These are phyloP conservation scores for Trichoderma atroviride DNA, from an alignment of 2,329 filamentous ascomycete species.

Conservation along the genomic window DNA sequence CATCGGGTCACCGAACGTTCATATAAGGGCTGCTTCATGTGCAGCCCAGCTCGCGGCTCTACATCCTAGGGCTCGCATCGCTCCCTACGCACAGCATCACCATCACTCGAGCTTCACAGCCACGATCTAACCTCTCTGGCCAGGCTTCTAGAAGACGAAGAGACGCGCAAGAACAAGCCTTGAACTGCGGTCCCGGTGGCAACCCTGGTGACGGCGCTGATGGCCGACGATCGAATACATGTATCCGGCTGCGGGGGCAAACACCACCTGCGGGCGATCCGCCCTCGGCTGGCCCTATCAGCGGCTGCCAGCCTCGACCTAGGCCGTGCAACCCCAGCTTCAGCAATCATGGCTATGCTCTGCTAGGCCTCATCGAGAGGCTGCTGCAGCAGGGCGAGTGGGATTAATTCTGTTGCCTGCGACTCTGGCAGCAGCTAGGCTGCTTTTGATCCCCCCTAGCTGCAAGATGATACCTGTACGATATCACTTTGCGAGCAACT, in stretches of 20 bases:
- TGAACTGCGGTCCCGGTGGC: neutral
- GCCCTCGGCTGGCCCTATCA: neutral
- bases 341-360: slow-evolving; percentile 5
- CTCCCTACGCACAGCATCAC: neutral
- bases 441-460: neutral
- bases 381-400: neutral
- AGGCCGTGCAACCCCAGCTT: neutral
- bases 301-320: neutral
- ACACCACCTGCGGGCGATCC: neutral
- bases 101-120: neutral
- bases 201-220: neutral
- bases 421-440: neutral
- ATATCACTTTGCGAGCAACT: neutral
- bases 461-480: neutral
- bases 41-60: neutral
- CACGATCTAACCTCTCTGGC: neutral
- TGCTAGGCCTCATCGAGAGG: neutral
- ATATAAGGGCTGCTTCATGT: neutral
- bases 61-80: neutral
- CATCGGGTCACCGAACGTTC: neutral
- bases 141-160: slow-evolving; percentile 1
- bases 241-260: neutral
- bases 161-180: neutral
- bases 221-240: neutral
- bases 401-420: slow-evolving; percentile 3